Conservation (phyloP, 768 basidiomycete species). For the Suillus plorans region DNA sequence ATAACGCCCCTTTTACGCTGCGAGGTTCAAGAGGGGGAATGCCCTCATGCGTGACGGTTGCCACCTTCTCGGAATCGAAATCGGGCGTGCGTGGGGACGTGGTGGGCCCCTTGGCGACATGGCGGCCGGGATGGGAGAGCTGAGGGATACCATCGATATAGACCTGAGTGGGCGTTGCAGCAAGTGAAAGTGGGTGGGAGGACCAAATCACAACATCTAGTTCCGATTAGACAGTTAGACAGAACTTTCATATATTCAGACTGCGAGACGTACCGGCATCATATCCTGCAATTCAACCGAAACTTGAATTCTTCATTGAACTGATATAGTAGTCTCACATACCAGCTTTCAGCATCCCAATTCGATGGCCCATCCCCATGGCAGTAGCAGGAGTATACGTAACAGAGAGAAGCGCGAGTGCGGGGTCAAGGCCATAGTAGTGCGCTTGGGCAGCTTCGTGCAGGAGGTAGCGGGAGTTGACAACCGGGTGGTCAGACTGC, state of each 20-base stretch:
- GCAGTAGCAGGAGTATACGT: conserved; percentile 66
- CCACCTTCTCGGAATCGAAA: conserved; percentile 65
- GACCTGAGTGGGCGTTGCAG: conserved; percentile 71
- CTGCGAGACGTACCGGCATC: conserved; percentile 40
- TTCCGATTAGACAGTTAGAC: not conserved
- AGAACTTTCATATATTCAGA: not conserved
- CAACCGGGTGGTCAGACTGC: conserved; percentile 57
- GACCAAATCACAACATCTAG: conserved; percentile 72
- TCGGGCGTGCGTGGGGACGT: conserved; percentile 58
- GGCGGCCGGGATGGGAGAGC: conserved; percentile 42
- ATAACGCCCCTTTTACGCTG: conserved; percentile 45
- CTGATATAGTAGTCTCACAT: not conserved
- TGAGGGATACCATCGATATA: conserved; percentile 89
- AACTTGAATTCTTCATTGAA: not conserved
- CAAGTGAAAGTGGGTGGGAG: conserved; percentile 71
- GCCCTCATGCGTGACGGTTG: conserved; percentile 66
- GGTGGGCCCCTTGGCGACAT: conserved; percentile 35
- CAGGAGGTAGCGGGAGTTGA: conserved; percentile 66
- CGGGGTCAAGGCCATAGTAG: conserved; percentile 59
- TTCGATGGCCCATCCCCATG: conserved; percentile 72
- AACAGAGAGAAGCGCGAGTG: conserved; percentile 61
- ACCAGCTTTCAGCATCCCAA: conserved; percentile 62
- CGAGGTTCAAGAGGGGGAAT: conserved; percentile 64
- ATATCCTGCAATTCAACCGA: conserved; percentile 30
- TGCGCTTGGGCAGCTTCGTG: conserved; percentile 74